Conservation (phyloP, 208 protist genomes). For the Trypanosomatidae sp. region DNA sequence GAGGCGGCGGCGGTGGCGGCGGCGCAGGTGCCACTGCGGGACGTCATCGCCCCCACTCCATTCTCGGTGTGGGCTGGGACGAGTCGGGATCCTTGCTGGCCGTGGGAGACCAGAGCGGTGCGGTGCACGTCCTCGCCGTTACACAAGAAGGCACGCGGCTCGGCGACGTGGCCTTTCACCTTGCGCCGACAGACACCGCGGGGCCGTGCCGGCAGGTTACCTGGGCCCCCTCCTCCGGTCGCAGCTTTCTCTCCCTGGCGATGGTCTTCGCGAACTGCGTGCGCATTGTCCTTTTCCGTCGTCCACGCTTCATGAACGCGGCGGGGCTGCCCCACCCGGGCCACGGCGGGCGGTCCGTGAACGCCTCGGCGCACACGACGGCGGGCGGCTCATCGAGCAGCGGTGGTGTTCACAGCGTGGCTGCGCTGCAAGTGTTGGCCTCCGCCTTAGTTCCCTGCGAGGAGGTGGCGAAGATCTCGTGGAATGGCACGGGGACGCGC, state of each 20-base stretch:
- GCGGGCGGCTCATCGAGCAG: not conserved
- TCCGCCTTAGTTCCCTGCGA: conserved; percentile 42
- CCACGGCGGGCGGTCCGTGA: not conserved
- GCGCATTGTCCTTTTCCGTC: conserved; percentile 64
- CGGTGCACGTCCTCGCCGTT: conserved; percentile 51
- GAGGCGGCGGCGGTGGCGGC: not conserved
- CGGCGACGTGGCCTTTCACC: conserved; percentile 30
- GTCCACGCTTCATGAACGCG: conserved; percentile 36
- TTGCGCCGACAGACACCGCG: not conserved
- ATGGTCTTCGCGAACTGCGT: conserved; percentile 52
- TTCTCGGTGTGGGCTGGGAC: conserved; percentile 59
- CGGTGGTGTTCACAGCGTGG: too few relatives aligned
- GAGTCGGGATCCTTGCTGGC: conserved; percentile 67
- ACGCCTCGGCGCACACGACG: too few relatives aligned
- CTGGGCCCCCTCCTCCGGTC: conserved; percentile 74
- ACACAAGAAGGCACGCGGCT: conserved; percentile 36
- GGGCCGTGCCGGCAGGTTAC: conserved; percentile 49
- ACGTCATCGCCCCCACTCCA: conserved; percentile 28
- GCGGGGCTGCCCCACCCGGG: conserved; percentile 20
- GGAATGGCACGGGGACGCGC: conserved; percentile 80
- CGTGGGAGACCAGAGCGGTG: conserved; percentile 47
- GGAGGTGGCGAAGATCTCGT: conserved; percentile 65
- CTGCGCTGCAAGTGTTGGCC: conserved; percentile 52
- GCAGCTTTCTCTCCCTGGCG: conserved; percentile 78
- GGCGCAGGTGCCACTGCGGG: not conserved